Percentiles rank a stretch among this genome's conserved stretches.
phyloP scores from a whole-genome alignment of 2,329 filamentous ascomycete species.

The Talaromyces islandicus region DNA sequence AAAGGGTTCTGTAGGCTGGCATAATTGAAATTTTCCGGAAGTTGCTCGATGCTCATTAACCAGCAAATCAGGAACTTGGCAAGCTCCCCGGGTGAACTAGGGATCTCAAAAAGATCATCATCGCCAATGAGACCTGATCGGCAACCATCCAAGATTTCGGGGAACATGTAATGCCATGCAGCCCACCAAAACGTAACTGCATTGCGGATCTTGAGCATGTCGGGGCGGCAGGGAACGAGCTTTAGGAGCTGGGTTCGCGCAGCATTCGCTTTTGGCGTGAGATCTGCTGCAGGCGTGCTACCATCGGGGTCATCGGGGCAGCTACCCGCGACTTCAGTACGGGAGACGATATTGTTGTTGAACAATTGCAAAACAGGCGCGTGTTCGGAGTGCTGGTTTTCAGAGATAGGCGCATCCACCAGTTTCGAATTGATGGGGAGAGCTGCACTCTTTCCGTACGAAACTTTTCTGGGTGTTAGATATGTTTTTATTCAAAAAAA shows the following conservation, averaged over 20 bases:
- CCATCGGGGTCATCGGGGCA: conserved; percentile 17
- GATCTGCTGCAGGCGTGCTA: conserved; percentile 15
- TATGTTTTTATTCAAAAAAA: background rate
- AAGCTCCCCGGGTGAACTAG: conserved; percentile 30
- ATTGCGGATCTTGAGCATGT: conserved; percentile 27
- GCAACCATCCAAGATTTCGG: conserved; percentile 20
- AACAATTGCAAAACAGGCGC: conserved; percentile 33
- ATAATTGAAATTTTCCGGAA: conserved; percentile 35
- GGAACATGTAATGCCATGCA: conserved; percentile 28
- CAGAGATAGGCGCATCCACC: conserved; percentile 3
- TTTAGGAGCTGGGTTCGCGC: conserved; percentile 22
- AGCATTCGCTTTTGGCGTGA: conserved; percentile 22
- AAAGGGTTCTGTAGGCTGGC: conserved; percentile 30
- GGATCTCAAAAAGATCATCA: conserved; percentile 7
- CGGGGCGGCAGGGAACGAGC: conserved; percentile 27
- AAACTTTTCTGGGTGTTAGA: background rate
- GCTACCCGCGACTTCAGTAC: conserved; percentile 20
- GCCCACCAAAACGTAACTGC: conserved; percentile 24
- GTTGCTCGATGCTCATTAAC: conserved; percentile 37
- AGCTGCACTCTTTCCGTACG: background rate
- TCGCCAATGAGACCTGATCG: conserved; percentile 11
- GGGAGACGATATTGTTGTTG: conserved; percentile 31
- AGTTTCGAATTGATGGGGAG: background rate
- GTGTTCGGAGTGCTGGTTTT: conserved; percentile 20
- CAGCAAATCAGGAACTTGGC: conserved; percentile 41